These are phyloP conservation scores for Aspergillus fructus DNA, from an alignment of 2,329 filamentous ascomycete species.

Conservation along the genomic window DNA sequence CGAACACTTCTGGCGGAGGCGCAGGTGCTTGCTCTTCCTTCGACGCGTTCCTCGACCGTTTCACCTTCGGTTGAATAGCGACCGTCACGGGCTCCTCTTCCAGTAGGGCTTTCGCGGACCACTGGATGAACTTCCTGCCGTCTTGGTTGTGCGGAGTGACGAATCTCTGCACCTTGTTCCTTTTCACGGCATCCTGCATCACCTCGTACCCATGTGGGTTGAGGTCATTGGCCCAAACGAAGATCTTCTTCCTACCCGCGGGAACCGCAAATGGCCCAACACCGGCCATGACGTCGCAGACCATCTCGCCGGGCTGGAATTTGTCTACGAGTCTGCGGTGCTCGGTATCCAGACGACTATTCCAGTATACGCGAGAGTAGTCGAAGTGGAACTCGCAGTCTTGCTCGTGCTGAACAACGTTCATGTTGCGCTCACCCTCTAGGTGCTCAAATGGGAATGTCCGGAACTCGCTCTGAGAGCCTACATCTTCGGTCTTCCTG, in stretches of 20 bases:
- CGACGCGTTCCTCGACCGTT: slow-evolving; percentile 22
- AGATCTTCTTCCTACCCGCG: slow-evolving; percentile 82
- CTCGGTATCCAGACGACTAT: slow-evolving; percentile 84
- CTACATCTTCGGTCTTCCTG: slow-evolving; percentile 91
- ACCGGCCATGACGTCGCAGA: slow-evolving; percentile 96
- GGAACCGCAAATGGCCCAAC: slow-evolving; percentile 94
- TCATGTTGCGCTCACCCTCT: slow-evolving; percentile 75
- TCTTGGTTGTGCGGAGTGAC: slow-evolving; percentile 80
- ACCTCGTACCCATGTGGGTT: slow-evolving; percentile 83
- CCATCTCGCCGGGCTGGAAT: slow-evolving; percentile 81
- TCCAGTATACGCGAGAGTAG: slow-evolving; percentile 98
- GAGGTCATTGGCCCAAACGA: slow-evolving; percentile 96
- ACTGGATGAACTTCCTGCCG: slow-evolving; percentile 75
- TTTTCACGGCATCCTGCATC: slow-evolving; percentile 66
- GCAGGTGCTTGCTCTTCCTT: slow-evolving; percentile 32
- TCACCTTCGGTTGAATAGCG: slow-evolving; percentile 49
- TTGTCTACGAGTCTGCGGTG: slow-evolving; percentile 75
- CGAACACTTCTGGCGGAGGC: slow-evolving; percentile 27
- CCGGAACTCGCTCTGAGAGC: slow-evolving; percentile 78
- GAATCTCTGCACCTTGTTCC: slow-evolving; percentile 77
- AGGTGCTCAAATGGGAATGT: slow-evolving; percentile 93
- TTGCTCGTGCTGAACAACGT: slow-evolving; percentile 79
- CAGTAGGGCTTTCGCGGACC: slow-evolving; percentile 60
- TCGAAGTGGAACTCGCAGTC: slow-evolving; percentile 88
- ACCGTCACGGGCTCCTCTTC: slow-evolving; percentile 52